Base-by-base conservation (phyloP, 495 filamentous ascomycete species). In the Talaromyces nanjingensis region DNA sequence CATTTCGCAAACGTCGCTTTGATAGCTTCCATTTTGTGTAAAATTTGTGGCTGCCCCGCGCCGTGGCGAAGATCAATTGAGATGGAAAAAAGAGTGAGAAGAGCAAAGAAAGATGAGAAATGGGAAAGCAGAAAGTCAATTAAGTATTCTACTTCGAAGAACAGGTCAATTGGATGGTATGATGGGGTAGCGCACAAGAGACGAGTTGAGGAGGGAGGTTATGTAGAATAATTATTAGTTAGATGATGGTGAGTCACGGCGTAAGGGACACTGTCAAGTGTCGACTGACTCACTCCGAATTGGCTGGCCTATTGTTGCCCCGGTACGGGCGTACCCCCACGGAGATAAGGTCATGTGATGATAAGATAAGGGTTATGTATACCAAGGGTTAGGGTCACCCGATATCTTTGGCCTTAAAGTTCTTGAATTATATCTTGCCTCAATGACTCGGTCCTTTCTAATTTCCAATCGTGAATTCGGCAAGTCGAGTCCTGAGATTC, bases 1-100 rank as follows among this genome's bases (percentile, higher is more conserved):
- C 92, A 96, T 82, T 86, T 87, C 68, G 86, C 86, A 72, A 98
- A 98, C 6, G 92, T 90, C 69, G 86, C 76, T 79, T 91, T 96
- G 68, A 98, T 89, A 55, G 74, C 83, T 65, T 97, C 93, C 89
- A 89, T 88, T 62, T 57, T 74, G 67, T 37, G 33, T 53, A 16
- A 24, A 57, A 52, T 47, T 59, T 59, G 34, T 20, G 59, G 12
- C 3, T 49, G 34, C 34, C 22, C 42, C 42, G 39, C 60, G 24
- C 42, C 42, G 72, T 12, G 75, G 42, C 12, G 55, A 65, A 59
- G 60, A 62, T 66, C 49, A 63, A 60, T 34, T 59, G 59, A 12
- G 16, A 2, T 45, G 25, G 22, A 54, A 16, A 37, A 42, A 37
- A 37, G 56, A 12, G 39, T 29, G 45, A 65, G 34, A 57, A 62